These are phyloP conservation scores for Vaucheria bursata DNA, from an alignment of 352 stramenopile genomes.

Conservation along the genomic window DNA sequence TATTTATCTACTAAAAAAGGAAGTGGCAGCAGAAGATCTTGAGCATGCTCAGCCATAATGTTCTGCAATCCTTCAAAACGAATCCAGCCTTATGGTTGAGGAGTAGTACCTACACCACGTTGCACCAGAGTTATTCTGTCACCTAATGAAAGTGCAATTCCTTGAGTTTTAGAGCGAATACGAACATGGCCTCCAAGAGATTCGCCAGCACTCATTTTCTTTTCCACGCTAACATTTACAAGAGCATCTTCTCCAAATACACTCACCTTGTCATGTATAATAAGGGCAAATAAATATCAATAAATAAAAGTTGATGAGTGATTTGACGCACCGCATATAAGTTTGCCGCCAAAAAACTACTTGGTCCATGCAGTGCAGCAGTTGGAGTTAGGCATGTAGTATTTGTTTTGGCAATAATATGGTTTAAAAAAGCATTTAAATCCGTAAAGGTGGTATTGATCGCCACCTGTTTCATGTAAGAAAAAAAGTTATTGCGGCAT, in stretches of 20 bases:
- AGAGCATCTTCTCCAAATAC: constrained; percentile 89
- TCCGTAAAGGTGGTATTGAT: constrained; percentile 92
- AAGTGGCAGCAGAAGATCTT: no score
- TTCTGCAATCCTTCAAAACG: no score
- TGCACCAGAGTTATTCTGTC: constrained; percentile 97
- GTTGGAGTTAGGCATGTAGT: constrained; percentile 96
- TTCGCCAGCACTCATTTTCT: constrained; percentile 88
- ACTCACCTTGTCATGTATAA: neutral
- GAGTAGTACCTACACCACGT: constrained; percentile 54
- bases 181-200: constrained; percentile 95
- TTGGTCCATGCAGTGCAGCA: constrained; percentile 67
- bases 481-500: no score
- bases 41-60: no score
- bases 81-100: no score
- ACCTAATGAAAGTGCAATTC: constrained; percentile 96
- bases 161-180: constrained; percentile 99
- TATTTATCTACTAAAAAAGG: no score
- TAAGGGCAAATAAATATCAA: no score
- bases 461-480: constrained; percentile 46
- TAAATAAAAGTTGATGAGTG: no score
- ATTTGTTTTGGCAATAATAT: constrained; percentile 97
- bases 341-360: constrained; percentile 68
- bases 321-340: constrained; percentile 47
- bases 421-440: constrained; percentile 92
- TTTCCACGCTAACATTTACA: constrained; percentile 98